Base-by-base conservation (phyloP, 2,329 filamentous ascomycete species). In the Penicillium sp. region DNA sequence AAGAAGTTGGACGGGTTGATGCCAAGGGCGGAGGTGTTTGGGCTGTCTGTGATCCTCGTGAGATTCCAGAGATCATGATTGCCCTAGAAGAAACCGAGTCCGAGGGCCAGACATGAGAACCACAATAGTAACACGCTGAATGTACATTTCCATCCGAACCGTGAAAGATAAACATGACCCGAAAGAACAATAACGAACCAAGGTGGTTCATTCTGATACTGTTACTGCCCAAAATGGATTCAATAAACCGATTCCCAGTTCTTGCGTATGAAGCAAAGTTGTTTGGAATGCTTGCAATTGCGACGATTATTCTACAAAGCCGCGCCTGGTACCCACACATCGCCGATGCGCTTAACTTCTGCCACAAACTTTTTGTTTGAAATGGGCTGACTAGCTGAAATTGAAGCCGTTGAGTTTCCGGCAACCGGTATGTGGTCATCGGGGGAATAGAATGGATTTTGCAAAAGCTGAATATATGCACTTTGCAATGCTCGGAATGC, bases 391-490 rank as follows among this genome's bases (percentile, higher is more conserved):
- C 76, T 77, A 14, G 75, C 76, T 4, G 79, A 72, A 41, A 72
- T 69, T 39, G 74, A 65, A 41, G 77, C 50, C 40, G 52, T 70
- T 34, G 74, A 73, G 44, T 76, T 75, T 46, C 79, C 78, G 44
- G 73, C 71, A 34, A 77, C 83, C 45, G 88, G 88, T 58, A 83
- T 83, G 47, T 92, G 87, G 65, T 93, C 89, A 69, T 97, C 92
- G 9, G 93, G 93, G 44, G 88, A 86, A 73, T 92, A 97, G 75
- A 99, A 99, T 0, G 93, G 93, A 68, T 99, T 97, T 74, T 96
- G 88, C 61, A 97, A 77, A 48, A 99, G 78, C 57, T 85, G 80
- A 54, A 97, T 89, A 67, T 97, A 99, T 29, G 93, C 92, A n/a
- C 83, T 87, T 76, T 97, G 94, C 75, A 99, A 84, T 27, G 92